These are phyloP conservation scores for Flaveria robusta DNA, from an alignment of 129 eudicot species.

Conservation along the genomic window DNA sequence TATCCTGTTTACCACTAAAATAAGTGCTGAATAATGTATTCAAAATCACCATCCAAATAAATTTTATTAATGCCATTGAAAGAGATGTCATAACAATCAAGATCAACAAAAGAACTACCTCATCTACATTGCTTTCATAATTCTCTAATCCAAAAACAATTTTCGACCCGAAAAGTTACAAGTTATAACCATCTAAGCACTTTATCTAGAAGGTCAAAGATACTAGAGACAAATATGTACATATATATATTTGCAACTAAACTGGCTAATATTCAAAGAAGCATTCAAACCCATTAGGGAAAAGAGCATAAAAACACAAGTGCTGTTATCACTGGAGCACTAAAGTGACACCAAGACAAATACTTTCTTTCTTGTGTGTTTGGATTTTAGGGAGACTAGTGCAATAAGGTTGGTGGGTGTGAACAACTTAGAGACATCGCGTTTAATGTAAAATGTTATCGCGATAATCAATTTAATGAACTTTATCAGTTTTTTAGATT, in stretches of 20 bases:
- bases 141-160: neutral
- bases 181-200: neutral
- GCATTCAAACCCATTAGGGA: conserved; percentile 16
- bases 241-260: neutral
- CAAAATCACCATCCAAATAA: conserved; percentile 9
- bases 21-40: neutral
- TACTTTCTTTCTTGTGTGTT: conserved; percentile 4
- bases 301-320: conserved; percentile 15
- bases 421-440: neutral
- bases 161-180: neutral
- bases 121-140: neutral
- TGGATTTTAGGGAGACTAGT: conserved; percentile 16
- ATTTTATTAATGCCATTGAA: neutral
- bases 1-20: conserved; percentile 10
- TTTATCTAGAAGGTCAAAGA: conserved; percentile 24
- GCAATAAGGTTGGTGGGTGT: conserved; percentile 25
- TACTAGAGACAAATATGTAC: neutral
- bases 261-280: conserved; percentile 1
- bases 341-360: conserved; percentile 21
- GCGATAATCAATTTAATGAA: neutral
- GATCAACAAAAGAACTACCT: conserved; percentile 5
- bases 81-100: conserved; percentile 5
- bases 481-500: neutral
- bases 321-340: conserved; percentile 34
- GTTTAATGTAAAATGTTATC: neutral